Conservation (phyloP, 108 stramenopile genomes). For the Skeletonema potamos region DNA sequence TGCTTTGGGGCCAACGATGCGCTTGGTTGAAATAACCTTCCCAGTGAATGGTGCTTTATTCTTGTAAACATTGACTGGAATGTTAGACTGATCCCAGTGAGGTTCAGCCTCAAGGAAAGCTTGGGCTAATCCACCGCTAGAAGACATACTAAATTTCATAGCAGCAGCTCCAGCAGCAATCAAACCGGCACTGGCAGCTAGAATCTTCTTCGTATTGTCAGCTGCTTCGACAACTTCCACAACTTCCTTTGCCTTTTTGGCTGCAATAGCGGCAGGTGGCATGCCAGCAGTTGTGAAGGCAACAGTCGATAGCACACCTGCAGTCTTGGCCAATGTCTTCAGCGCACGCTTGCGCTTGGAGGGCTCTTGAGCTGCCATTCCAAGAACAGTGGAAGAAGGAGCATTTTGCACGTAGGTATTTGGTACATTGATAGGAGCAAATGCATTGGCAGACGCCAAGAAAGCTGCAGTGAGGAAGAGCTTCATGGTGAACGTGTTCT, state of each 20-base stretch:
- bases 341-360: slow-evolving; percentile 69
- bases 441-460: slow-evolving; percentile 34
- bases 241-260: slow-evolving; percentile 66
- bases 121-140: slow-evolving; percentile 33
- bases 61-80: slow-evolving; percentile 85
- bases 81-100: slow-evolving; percentile 70
- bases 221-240: slow-evolving; percentile 61
- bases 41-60: slow-evolving; percentile 75
- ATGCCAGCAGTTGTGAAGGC: slow-evolving; percentile 69
- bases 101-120: slow-evolving; percentile 85
- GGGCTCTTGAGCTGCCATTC: slow-evolving; percentile 53
- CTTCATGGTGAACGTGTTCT: slow-evolving; percentile 34
- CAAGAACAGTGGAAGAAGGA: slow-evolving; percentile 42
- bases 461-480: slow-evolving; percentile 23
- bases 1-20: slow-evolving; percentile 84
- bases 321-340: slow-evolving; percentile 68
- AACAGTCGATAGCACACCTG: slow-evolving; percentile 64
- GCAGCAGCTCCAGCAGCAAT: slow-evolving; percentile 65
- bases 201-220: slow-evolving; percentile 65
- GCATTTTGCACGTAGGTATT: slow-evolving; percentile 18
- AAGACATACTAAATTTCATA: slow-evolving; percentile 30
- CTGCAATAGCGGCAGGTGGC: slow-evolving; percentile 61
- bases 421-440: slow-evolving; percentile 25
- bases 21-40: slow-evolving; percentile 79
- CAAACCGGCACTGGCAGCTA: slow-evolving; percentile 63